A percentile compares a stretch with the other conserved stretches of the same genome.
phyloP scores from a whole-genome alignment of 768 basidiomycete species.

The Lentinula aciculospora region DNA sequence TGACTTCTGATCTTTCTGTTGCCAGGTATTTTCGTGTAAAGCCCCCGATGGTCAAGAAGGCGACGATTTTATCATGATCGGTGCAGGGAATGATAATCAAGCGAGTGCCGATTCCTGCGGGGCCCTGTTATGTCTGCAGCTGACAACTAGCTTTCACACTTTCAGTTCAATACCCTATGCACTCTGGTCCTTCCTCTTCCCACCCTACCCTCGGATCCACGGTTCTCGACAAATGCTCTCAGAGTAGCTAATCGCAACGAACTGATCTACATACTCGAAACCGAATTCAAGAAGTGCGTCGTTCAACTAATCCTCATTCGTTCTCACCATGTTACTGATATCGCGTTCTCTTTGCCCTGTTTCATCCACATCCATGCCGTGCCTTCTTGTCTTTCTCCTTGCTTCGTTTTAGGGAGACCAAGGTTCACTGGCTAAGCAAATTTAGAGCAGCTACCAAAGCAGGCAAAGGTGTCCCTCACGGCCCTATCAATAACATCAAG shows the following conservation, averaged over 20 bases:
- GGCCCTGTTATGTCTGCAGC: neutral
- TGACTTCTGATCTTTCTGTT: neutral
- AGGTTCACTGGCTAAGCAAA: conserved; percentile 69
- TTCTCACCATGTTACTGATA: neutral
- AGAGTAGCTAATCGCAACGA: conserved; percentile 74
- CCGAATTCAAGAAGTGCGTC: conserved; percentile 16
- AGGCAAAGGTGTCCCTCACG: conserved; percentile 80
- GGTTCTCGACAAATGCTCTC: conserved; percentile 67
- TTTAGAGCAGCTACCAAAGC: conserved; percentile 32
- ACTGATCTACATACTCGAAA: conserved; percentile 63
- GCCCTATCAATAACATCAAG: conserved; percentile 87
- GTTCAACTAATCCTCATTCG: neutral
- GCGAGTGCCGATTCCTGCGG: conserved; percentile 27
- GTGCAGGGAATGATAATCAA: conserved; percentile 87
- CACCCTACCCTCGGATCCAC: conserved; percentile 51
- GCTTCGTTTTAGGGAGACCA: conserved; percentile 31
- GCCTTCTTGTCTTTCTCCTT: neutral
- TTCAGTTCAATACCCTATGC: conserved; percentile 66
- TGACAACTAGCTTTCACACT: neutral
- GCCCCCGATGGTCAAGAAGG: neutral
- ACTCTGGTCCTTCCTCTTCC: conserved; percentile 57
- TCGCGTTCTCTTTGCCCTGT: neutral
- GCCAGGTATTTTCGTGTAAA: conserved; percentile 68
- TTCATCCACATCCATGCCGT: conserved; percentile 28
- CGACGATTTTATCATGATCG: conserved; percentile 89